Evolutionary conservation across 495 filamentous ascomycete genomes (phyloP), one percentile per base, ranked within the genome.

Genomic region (Glarea lozoyensis): DNA sequence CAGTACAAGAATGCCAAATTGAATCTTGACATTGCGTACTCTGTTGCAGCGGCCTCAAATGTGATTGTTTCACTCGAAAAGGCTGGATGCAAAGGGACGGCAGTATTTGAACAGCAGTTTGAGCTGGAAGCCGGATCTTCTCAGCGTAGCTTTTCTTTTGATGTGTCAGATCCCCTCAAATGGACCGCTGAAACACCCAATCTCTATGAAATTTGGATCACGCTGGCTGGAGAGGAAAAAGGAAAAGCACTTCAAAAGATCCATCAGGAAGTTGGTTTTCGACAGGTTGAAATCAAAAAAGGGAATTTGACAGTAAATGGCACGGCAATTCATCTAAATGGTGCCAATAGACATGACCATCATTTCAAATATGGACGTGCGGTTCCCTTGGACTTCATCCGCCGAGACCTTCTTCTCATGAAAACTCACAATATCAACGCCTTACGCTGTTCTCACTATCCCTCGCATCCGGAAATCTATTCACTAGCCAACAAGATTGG

Each of bases 151-250:
- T 55, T 78, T 36, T 53, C 41, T 2, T 49, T 78, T 2, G 35
- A 59, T 1, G 54, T 82, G 38, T 24, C 55, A 6, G 54, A 70
- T 21, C 75, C 75, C 0, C 37, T 53, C 7, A 77, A 79, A 54
- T 85, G 81, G 81, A 81, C 78, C 1, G 80, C 80, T 3, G 81
- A 84, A 52, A 74, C 68, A 0, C 81, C 81, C 0, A 58, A 66
- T 34, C 62, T 83, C 0, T 83, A 83, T 49, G 47, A 60, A 16
- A 55, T 81, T 6, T 29, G 13, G n/a, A 38, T 25, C 11, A 15
- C 7, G 6, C 25, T 43, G 2, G 2, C 19, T n/a, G n/a, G n/a
- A n/a, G n/a, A n/a, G 2, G 19, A 27, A 10, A 20, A 40, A 5
- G 33, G 45, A 10, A 39, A 64, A 35, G 36, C 40, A 6, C 32